Evolutionary conservation across 164 flowering plant genomes (phyloP).

Genomic region (Warburgia ugandensis): DNA sequence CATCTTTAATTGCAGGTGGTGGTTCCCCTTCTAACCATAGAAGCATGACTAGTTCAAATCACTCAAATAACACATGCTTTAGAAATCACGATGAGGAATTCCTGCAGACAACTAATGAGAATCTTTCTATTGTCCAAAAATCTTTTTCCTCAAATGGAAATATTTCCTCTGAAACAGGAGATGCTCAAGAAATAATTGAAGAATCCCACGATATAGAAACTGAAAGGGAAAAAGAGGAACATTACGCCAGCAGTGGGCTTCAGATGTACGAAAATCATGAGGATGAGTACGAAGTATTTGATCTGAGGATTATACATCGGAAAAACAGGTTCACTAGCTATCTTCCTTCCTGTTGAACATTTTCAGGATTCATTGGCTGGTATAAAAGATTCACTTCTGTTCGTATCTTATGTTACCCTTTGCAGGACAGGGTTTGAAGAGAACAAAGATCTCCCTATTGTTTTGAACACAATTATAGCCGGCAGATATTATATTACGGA

Average conservation of each 20-base stretch:
- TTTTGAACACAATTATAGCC: constrained; percentile 58
- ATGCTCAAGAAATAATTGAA: constrained; percentile 23
- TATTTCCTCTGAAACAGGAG: constrained; percentile 17
- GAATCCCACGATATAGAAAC: constrained; percentile 22
- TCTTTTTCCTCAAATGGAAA: constrained; percentile 15
- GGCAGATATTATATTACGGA: constrained; percentile 82
- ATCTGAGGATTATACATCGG: constrained; percentile 79
- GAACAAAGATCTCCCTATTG: constrained; percentile 75
- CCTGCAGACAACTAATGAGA: constrained; percentile 12
- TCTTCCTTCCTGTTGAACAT: neutral
- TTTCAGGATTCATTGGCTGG: neutral
- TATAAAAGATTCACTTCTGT: neutral
- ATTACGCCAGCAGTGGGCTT: constrained; percentile 33
- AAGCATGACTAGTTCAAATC: constrained; percentile 12
- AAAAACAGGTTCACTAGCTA: constrained; percentile 57
- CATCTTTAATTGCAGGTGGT: constrained; percentile 5
- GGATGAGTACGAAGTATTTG: constrained; percentile 73
- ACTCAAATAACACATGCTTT: constrained; percentile 3
- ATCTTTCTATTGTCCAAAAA: constrained; percentile 19
- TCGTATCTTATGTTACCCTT: constrained; percentile 15
- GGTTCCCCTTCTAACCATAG: constrained; percentile 10
- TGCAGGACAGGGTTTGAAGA: constrained; percentile 96
- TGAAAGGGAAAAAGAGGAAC: constrained; percentile 29
- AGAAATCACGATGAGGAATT: constrained; percentile 9
- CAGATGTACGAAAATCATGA: constrained; percentile 27